Evolutionary conservation across 2,329 filamentous ascomycete species (phyloP).

Genomic region (Pyricularia sp.): DNA sequence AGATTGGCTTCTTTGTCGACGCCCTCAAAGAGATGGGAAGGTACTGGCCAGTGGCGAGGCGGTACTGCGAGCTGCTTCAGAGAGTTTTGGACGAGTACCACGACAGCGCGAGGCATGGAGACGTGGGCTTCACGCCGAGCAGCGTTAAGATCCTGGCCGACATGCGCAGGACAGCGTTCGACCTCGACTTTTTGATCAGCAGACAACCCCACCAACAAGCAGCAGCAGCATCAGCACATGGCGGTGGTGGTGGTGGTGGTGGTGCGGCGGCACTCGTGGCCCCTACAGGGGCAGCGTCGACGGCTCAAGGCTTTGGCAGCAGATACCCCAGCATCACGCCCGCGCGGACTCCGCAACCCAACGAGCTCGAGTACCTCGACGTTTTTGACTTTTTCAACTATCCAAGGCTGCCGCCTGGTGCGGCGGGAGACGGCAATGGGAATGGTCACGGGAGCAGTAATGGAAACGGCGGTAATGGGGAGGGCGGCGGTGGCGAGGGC

Average conservation of each 20-base stretch:
- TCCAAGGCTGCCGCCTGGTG: slow-evolving; percentile 54
- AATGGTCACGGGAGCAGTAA: background rate
- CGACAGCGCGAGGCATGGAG: slow-evolving; percentile 66
- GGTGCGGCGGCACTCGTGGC: slow-evolving; percentile 13
- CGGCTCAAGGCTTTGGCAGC: slow-evolving; percentile 23
- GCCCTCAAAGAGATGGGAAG: slow-evolving; percentile 71
- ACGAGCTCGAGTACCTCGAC: slow-evolving; percentile 83
- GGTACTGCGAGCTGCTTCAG: slow-evolving; percentile 71
- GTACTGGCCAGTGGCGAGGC: slow-evolving; percentile 77
- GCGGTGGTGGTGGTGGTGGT: background rate
- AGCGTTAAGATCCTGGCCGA: slow-evolving; percentile 82
- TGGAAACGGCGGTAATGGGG: slow-evolving; percentile 22
- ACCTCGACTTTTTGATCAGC: slow-evolving; percentile 82
- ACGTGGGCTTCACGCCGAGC: slow-evolving; percentile 62
- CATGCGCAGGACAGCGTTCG: slow-evolving; percentile 85
- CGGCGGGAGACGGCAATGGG: slow-evolving; percentile 12
- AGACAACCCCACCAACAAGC: slow-evolving; percentile 54
- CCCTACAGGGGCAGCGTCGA: slow-evolving; percentile 5
- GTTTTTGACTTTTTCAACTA: slow-evolving; percentile 95
- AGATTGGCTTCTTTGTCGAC: slow-evolving; percentile 74
- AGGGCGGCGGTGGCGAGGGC: slow-evolving; percentile 1
- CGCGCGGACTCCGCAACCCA: slow-evolving; percentile 60
- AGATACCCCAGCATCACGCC: slow-evolving; percentile 46
- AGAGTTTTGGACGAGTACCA: slow-evolving; percentile 80
- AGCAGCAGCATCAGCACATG: slow-evolving; percentile 14